Base-by-base conservation (phyloP, 306 rosid species). In the Prunus campanulata region DNA sequence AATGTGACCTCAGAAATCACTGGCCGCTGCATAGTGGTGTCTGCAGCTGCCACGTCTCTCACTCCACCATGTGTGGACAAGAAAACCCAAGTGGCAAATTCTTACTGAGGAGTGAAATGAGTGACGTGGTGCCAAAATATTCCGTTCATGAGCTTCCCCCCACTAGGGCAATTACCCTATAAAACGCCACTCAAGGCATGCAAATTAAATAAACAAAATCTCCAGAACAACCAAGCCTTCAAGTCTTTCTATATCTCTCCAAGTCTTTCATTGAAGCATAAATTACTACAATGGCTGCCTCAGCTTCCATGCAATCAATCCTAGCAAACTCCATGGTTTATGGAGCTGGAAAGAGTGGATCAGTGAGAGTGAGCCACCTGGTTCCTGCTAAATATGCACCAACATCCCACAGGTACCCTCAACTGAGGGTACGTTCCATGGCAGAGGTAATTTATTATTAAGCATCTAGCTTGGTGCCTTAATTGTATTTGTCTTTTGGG, bases 111-210 rank as follows among this genome's bases (percentile, higher is more conserved):
- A 56, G 15, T 9, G 18, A 54, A 55, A 61, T 13, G 44, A 49
- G 59, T n/a, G 82, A 68, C 77, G 85, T 78, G 82, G 85, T 42
- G 25, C 65, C 67, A 35, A 61, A 74, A 11, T 67, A 60, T 44
- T 71, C 61, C 81, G 25, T 32, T 66, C 51, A 42, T 42, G 66
- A 51, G 24, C 69, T 10, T 9, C n/a, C 6, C 6, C 48, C 70
- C 4, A 16, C n/a, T 39, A 39, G 9, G 44, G 8, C 52, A 32
- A 48, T 15, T 52, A 20, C 29, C 44, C 44, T 39, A 77, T 14
- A 35, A 8, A 77, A 20, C 14, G 66, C 25, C 13, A 48, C 15
- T 52, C 32, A 3, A 14, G 47, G 63, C 7, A 8, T 13, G 15
- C 27, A 14, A 27, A 8, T 70, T 27, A 16, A 6, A 49, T 49